A percentile compares a stretch with the other conserved stretches of the same genome.
These are phyloP conservation scores for Annulohypoxylon stygium DNA, from an alignment of 495 filamentous ascomycete genomes.

Conservation along the genomic window DNA sequence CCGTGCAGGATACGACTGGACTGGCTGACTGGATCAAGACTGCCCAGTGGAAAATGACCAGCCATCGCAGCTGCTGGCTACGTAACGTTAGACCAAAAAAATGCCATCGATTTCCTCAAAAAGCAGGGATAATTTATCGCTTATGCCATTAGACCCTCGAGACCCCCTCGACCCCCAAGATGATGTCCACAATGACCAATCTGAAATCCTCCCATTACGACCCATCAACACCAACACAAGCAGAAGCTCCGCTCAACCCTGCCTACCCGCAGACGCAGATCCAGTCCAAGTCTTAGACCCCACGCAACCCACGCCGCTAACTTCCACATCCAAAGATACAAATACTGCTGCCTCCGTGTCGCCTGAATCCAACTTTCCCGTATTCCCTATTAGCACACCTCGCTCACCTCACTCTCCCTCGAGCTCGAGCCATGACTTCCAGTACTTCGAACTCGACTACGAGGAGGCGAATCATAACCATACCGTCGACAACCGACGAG, in stretches of 20 bases:
- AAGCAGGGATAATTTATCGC: conserved; percentile 43
- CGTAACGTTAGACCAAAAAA: conserved; percentile 36
- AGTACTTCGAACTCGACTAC: conserved; percentile 35
- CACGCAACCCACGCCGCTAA: conserved; percentile 44
- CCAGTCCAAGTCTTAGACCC: conserved; percentile 31
- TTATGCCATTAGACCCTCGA: conserved; percentile 37
- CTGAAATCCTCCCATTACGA: conserved; percentile 39
- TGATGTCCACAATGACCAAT: conserved; percentile 36
- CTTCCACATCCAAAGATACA: conserved; percentile 32
- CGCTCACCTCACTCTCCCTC: conserved; percentile 42
- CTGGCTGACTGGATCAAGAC: neutral
- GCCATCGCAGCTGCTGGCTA: conserved; percentile 28
- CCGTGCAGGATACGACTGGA: conserved; percentile 26
- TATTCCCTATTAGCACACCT: conserved; percentile 26
- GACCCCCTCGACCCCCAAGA: neutral
- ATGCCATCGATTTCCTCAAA: conserved; percentile 33
- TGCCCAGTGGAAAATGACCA: conserved; percentile 12
- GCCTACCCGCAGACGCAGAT: conserved; percentile 19
- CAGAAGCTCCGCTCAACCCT: conserved; percentile 39
- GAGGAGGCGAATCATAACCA: conserved; percentile 41
- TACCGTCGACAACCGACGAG: conserved; percentile 39
- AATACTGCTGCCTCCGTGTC: conserved; percentile 37
- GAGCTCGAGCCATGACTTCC: conserved; percentile 46
- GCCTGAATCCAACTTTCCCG: conserved; percentile 4
- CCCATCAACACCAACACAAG: conserved; percentile 38